Percentiles rank a stretch among this genome's conserved stretches.
Evolutionary conservation across 768 basidiomycete genomes (phyloP).

Genomic region (Boletus rubroflammeus): DNA sequence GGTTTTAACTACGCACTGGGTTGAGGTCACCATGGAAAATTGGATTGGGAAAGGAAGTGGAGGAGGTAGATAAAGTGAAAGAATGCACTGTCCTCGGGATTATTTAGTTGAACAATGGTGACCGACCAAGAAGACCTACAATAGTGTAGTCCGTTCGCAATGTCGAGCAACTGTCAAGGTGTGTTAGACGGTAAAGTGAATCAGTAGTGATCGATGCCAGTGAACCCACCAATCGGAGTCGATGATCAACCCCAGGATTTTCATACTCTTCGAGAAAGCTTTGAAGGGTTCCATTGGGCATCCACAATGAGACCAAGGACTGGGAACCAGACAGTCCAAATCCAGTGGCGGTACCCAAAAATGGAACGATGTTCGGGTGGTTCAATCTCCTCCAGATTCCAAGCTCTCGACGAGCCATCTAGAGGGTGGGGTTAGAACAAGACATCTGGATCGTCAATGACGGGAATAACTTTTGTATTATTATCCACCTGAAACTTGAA

Average conservation of each 20-base stretch:
- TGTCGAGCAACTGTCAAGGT: no score
- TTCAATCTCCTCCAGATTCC: slow-evolving; percentile 1
- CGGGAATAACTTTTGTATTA: background rate
- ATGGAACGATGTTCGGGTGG: slow-evolving; percentile 1
- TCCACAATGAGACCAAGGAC: background rate
- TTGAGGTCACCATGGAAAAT: slow-evolving; percentile 3
- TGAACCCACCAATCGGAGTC: background rate
- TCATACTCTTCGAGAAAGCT: background rate
- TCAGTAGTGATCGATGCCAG: background rate
- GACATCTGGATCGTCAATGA: background rate
- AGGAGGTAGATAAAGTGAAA: background rate
- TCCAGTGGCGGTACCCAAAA: background rate
- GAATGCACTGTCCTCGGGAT: background rate
- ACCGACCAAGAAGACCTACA: background rate
- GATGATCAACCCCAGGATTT: background rate
- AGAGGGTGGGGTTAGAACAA: background rate
- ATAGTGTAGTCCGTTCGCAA: background rate
- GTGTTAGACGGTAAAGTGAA: background rate
- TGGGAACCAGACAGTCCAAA: background rate
- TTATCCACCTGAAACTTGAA: background rate
- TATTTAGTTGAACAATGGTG: background rate
- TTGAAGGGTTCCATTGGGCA: no score
- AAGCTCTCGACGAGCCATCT: slow-evolving; percentile 2
- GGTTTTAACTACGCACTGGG: background rate
- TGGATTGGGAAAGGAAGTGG: background rate